Base-by-base conservation (phyloP, 352 stramenopile genomes). In the Thalassiosira hispida region DNA sequence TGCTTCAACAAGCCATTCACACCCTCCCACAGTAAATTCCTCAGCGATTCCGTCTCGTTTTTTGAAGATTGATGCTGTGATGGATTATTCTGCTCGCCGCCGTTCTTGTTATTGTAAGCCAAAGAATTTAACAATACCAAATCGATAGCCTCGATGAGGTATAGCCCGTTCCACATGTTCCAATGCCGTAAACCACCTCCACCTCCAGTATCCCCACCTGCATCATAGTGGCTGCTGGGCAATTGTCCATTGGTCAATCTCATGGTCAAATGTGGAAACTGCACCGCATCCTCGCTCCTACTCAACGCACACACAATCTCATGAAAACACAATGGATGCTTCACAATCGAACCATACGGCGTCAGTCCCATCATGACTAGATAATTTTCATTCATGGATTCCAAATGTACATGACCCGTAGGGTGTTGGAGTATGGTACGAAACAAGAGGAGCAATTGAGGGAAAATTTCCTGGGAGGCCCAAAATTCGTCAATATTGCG, bases 101-200 rank as follows among this genome's bases (percentile, higher is more conserved):
- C 11, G 14, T 68, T 49, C 27, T 83, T 79, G 12, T 52, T 62
- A 66, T 77, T 64, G 51, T 90, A 90, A 2, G 80, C 83, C 18
- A 91, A 33, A 1, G 77, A 66, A 63, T 90, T 91, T 40, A 91
- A 68, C 46, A 91, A 69, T 9, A 91, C 82, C n/a, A 91, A 56
- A 75, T 91, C 85, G 31, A 90, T 85, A 11, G 85, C 83, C 74
- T 90, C 72, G 25, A 91, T 62, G 1, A 91, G 69, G n/a, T 89
- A 49, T 0, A 57, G 62, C 47, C 86, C 83, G 47, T 82, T 77
- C 80, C 80, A 90, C 81, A 90, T 87, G 42, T 91, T 91, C 80
- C 83, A 91, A 18, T 65, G 40, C 27, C 59, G 33, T 16, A 88
- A 68, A 18, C 35, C 57, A 29, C 53, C 22, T 20, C 8, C 57